Percentiles rank a stretch among this genome's conserved stretches.
phyloP scores from a whole-genome alignment of 345 rosid species.

The Boechera stricta region DNA sequence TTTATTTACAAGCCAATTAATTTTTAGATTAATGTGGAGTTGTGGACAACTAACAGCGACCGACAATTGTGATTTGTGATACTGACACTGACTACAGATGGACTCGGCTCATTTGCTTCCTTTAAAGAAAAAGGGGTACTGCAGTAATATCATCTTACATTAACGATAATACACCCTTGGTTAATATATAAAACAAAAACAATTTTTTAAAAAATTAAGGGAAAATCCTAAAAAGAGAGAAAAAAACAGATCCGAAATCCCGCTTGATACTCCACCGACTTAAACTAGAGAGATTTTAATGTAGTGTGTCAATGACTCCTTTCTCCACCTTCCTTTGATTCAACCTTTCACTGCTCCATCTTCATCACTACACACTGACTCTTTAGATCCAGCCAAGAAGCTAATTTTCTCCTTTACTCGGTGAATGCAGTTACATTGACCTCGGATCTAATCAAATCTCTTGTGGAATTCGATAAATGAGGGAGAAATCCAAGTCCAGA shows the following conservation, averaged over 20 bases:
- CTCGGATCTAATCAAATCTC: constrained; percentile 20
- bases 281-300: background rate
- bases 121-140: background rate
- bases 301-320: constrained; percentile 14
- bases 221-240: too few species aligned
- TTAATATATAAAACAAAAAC: too few species aligned
- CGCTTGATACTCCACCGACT: constrained; percentile 44
- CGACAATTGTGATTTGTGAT: constrained; percentile 15
- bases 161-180: too few species aligned
- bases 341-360: background rate
- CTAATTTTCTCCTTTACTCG: background rate
- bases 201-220: background rate
- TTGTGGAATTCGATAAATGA: constrained; percentile 50
- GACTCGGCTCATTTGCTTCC: background rate
- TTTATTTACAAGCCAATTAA: background rate
- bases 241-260: constrained; percentile 39
- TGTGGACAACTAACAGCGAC: too few species aligned
- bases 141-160: background rate
- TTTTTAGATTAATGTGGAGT: too few species aligned
- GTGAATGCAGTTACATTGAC: constrained; percentile 29
- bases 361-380: background rate
- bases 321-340: too few species aligned
- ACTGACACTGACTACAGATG: background rate
- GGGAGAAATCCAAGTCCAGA: constrained; percentile 61
- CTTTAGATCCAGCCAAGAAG: constrained; percentile 27